Conservation (phyloP, 805 yeast genomes). For the Metschnikowia lachancei region DNA sequence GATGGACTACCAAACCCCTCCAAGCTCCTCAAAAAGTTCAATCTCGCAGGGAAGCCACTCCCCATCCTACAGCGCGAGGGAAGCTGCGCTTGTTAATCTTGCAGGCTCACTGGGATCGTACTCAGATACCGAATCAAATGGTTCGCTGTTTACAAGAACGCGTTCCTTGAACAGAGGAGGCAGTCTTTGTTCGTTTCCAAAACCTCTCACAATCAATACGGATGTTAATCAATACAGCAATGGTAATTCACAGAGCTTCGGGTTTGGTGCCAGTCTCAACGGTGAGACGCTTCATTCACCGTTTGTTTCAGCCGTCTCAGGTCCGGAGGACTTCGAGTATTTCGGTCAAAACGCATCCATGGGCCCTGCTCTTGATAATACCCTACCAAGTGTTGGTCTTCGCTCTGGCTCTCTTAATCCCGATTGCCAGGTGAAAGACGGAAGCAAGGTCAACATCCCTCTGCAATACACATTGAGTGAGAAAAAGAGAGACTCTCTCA, state of each 20-base stretch:
- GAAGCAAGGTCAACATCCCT: slow-evolving; percentile 28
- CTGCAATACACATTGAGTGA: slow-evolving; percentile 39
- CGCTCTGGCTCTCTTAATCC: slow-evolving; percentile 12
- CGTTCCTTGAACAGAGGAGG: slow-evolving; percentile 20
- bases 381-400: slow-evolving; percentile 16
- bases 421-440: slow-evolving; percentile 17
- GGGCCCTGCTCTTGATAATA: slow-evolving; percentile 7
- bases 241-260: slow-evolving; percentile 1
- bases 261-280: slow-evolving; percentile 7
- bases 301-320: slow-evolving; percentile 39
- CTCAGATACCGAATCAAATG: slow-evolving; percentile 35
- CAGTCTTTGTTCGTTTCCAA: slow-evolving; percentile 28
- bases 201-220: slow-evolving; percentile 39
- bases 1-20: slow-evolving; percentile 44
- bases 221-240: slow-evolving; percentile 21
- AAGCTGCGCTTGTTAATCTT: slow-evolving; percentile 1
- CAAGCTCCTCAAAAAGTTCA: slow-evolving; percentile 34
- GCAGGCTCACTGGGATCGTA: slow-evolving; percentile 8
- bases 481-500: slow-evolving; percentile 45
- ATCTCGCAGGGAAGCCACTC: slow-evolving; percentile 22
- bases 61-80: slow-evolving; percentile 10
- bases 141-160: slow-evolving; percentile 13
- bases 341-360: slow-evolving; percentile 20
- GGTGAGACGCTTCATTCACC: slow-evolving; percentile 37
- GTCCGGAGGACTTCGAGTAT: slow-evolving; percentile 36